Percentiles rank a stretch among this genome's conserved stretches.
Conservation (phyloP, 2,329 filamentous ascomycete genomes). For the Claviceps pusilla region DNA sequence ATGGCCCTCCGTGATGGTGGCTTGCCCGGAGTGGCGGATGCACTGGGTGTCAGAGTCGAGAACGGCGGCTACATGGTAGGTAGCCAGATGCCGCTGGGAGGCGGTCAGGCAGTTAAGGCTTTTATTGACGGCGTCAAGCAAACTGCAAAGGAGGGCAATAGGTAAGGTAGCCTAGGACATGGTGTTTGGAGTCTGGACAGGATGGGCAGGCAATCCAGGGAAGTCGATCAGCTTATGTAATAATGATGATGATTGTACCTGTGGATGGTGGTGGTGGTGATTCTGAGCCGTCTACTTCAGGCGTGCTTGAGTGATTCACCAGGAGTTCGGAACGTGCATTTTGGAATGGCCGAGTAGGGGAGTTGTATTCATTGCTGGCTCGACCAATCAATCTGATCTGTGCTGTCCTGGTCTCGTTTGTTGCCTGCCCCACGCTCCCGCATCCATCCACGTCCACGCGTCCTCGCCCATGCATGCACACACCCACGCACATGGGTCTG, state of each 20-base stretch:
- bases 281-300: not conserved
- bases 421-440: no score
- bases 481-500: not conserved
- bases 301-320: not conserved
- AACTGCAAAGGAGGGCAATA: conserved; percentile 46
- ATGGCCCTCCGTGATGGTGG: conserved; percentile 82
- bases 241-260: not conserved
- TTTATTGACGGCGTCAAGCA: conserved; percentile 83
- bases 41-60: conserved; percentile 62
- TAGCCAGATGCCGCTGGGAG: conserved; percentile 70
- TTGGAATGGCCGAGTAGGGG: not conserved
- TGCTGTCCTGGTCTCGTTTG: no score
- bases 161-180: conserved; percentile 7
- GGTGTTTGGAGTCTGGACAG: not conserved
- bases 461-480: no score
- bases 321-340: not conserved
- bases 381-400: no score
- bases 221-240: not conserved
- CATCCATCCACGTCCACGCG: no score
- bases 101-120: conserved; percentile 74
- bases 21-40: conserved; percentile 76
- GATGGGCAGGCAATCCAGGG: not conserved
- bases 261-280: not conserved
- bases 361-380: not conserved
- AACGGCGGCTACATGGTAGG: conserved; percentile 72